Base-by-base conservation (phyloP, 2,329 filamentous ascomycete genomes). In the Meredithiella fracta region DNA sequence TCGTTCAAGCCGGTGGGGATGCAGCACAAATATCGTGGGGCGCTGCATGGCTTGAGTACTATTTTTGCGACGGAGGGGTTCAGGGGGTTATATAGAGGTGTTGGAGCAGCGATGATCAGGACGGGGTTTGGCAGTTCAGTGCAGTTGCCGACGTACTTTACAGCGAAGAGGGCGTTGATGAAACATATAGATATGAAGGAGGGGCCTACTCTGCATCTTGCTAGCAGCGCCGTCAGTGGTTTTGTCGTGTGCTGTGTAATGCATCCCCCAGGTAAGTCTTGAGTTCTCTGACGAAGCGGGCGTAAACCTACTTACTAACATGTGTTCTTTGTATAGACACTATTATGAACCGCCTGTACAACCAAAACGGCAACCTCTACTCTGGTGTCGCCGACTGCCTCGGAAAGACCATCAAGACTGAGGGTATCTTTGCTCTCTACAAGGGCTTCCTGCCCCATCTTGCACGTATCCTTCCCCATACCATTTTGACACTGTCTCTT, bases 301-400 rank as follows among this genome's bases (percentile, higher is more conserved):
- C 11, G 8, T 38, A 20, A 17, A 42, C n/a, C 42, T 31, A 26
- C 8, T 4, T 40, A 9, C 14, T 47, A 49, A 47, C 40, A 14
- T 44, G 14, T 34, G 6, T 44, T 47, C 53, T 63, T 60, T 29
- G 20, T 15, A 11, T 53, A 63, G 92, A 98, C 68, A 98, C 92
- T 3, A 86, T 98, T 70, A 98, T 98, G 92, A 92, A 88, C 60
- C 85, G 92, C 60, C 83, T 98, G 75, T 98, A 98, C 75, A 98
- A 98, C 73, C 92, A 98, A 69, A 94, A 90, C 60, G 92, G 92
- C 54, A 94, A 96, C 67, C 77, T 98, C n/a, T 98, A 98, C 74
- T 83, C 78, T 62, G 86, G 90, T 58, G 87, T 94, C 3, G 86
- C 94, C 60, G 92, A 98, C 70, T 98, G 92, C 67, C 70, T 97